Conservation (phyloP, 768 basidiomycete species). For the Auriculariales sp. region DNA sequence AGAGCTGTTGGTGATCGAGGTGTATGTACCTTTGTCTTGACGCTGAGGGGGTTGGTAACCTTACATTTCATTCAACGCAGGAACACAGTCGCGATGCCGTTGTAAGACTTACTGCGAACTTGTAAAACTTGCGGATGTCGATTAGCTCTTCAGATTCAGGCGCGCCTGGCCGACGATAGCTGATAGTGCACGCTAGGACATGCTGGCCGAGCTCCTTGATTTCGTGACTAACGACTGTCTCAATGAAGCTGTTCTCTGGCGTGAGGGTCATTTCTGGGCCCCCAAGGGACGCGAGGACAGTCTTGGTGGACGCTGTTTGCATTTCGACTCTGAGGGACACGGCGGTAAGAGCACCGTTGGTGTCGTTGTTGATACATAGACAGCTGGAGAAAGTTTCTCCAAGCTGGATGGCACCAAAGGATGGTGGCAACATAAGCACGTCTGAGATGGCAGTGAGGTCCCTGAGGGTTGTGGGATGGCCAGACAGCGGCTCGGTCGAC, state of each 20-base stretch:
- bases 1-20: constrained; percentile 60
- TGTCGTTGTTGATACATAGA: constrained; percentile 72
- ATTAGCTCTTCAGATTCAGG: constrained; percentile 40
- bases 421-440: constrained; percentile 62
- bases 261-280: constrained; percentile 32
- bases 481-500: constrained; percentile 49
- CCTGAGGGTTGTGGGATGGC: constrained; percentile 70
- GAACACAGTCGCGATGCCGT: not conserved
- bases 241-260: constrained; percentile 41
- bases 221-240: constrained; percentile 65
- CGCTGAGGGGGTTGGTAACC: constrained; percentile 90
- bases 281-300: constrained; percentile 47
- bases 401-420: constrained; percentile 77
- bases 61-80: constrained; percentile 15
- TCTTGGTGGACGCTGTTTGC: constrained; percentile 63
- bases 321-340: constrained; percentile 67
- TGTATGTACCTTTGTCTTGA: constrained; percentile 85
- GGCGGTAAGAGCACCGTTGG: constrained; percentile 43
- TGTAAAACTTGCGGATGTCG: constrained; percentile 80
- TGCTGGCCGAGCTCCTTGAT: constrained; percentile 91
- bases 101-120: constrained; percentile 56
- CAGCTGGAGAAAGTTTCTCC: constrained; percentile 81
- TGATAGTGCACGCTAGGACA: constrained; percentile 72
- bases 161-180: constrained; percentile 53
- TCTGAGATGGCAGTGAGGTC: constrained; percentile 71